phyloP scores from a whole-genome alignment of 805 yeast species.

The Zygosaccharomyces rouxii region DNA sequence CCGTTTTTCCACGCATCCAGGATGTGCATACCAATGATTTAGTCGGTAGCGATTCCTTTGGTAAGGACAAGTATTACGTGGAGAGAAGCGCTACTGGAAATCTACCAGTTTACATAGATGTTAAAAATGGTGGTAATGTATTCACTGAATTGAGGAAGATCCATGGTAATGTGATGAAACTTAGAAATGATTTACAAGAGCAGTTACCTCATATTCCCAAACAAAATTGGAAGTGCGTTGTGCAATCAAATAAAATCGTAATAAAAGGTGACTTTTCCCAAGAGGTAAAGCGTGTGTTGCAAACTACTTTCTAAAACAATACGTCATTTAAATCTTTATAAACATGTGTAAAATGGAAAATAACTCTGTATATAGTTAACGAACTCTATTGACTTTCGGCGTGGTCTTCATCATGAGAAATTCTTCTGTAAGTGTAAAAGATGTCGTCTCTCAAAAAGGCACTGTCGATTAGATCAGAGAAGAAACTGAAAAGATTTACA shows the following conservation, averaged over 20 bases:
- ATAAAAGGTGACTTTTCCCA: constrained; percentile 46
- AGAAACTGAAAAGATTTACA: constrained; percentile 5
- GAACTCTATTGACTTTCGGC: constrained; percentile 1
- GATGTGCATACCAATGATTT: constrained; percentile 33
- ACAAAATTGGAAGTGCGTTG: constrained; percentile 44
- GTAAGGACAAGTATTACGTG: constrained; percentile 33
- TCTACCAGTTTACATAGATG: constrained; percentile 76
- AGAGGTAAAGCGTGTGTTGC: constrained; percentile 33
- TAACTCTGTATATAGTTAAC: constrained; percentile 15
- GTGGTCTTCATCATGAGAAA: constrained; percentile 1
- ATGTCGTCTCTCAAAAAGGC: constrained; percentile 25
- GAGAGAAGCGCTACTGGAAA: constrained; percentile 57
- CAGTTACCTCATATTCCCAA: constrained; percentile 46
- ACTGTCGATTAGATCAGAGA: constrained; percentile 18
- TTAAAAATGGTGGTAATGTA: constrained; percentile 53
- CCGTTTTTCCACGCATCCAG: constrained; percentile 29
- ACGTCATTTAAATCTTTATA: neutral
- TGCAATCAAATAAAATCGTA: constrained; percentile 49
- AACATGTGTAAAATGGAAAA: neutral
- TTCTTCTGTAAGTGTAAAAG: constrained; percentile 29
- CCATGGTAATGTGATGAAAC: constrained; percentile 59
- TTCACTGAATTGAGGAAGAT: constrained; percentile 72
- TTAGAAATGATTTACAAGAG: constrained; percentile 61
- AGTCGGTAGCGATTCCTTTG: constrained; percentile 24
- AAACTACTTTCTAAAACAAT: constrained; percentile 14